Evolutionary conservation across 495 filamentous ascomycete genomes (phyloP).

Genomic region (Penicillium angulare): DNA sequence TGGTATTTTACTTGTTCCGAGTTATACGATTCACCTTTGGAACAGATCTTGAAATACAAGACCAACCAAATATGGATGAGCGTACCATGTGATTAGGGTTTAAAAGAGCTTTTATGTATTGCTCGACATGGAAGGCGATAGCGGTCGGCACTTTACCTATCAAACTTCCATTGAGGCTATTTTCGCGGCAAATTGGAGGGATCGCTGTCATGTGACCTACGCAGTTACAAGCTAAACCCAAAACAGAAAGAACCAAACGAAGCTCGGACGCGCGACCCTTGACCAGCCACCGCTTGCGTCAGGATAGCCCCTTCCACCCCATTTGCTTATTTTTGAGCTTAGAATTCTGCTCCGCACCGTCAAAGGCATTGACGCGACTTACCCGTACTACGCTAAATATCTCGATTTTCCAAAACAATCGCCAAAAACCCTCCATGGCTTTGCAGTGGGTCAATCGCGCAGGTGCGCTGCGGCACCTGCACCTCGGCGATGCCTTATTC

Average conservation of each 20-base stretch:
- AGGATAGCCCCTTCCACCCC: slow-evolving; percentile 21
- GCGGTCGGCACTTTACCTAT: slow-evolving; percentile 6
- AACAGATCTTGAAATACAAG: slow-evolving; percentile 1
- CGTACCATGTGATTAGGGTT: slow-evolving; percentile 11
- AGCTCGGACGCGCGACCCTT: slow-evolving; percentile 26
- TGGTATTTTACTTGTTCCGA: not conserved
- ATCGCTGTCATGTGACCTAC: slow-evolving; percentile 16
- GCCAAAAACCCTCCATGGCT: slow-evolving; percentile 23
- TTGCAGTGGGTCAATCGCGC: slow-evolving; percentile 29
- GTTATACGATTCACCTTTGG: not conserved
- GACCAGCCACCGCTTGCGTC: slow-evolving; percentile 29
- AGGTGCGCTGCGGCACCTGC: slow-evolving; percentile 29
- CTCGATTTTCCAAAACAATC: too few relatives aligned
- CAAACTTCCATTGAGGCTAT: slow-evolving; percentile 3
- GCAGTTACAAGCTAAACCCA: slow-evolving; percentile 15
- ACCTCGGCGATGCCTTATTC: slow-evolving; percentile 22
- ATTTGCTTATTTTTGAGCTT: not conserved
- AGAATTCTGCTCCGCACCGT: too few relatives aligned
- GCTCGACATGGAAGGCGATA: slow-evolving; percentile 7
- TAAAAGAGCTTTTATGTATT: slow-evolving; percentile 8
- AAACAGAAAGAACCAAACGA: slow-evolving; percentile 31
- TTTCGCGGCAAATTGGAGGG: slow-evolving; percentile 8
- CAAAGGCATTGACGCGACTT: too few relatives aligned
- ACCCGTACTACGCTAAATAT: too few relatives aligned
- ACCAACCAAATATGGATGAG: slow-evolving; percentile 9